These are phyloP conservation scores for Vigna unguiculata DNA, from an alignment of 306 rosid species.

Conservation along the genomic window DNA sequence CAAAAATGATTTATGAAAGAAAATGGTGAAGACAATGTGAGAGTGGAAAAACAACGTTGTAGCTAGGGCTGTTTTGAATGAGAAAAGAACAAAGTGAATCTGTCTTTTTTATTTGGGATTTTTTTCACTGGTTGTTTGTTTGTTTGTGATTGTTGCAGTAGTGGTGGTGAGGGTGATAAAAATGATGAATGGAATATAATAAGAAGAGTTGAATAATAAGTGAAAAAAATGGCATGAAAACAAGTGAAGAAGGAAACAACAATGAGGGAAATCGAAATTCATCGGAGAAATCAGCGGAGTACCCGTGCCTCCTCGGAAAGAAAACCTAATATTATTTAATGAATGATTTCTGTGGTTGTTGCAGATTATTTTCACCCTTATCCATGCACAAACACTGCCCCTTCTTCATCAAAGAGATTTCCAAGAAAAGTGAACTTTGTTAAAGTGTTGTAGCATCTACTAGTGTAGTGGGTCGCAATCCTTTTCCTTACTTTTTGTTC, in stretches of 20 bases:
- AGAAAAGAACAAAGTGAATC: constrained; percentile 42
- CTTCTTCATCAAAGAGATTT: constrained; percentile 52
- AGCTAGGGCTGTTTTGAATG: constrained; percentile 15
- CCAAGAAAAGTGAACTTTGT: constrained; percentile 74
- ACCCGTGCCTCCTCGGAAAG: constrained; percentile 91
- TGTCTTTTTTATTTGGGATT: background rate
- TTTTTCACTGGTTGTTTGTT: constrained; percentile 19
- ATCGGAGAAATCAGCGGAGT: constrained; percentile 96
- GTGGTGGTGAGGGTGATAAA: background rate
- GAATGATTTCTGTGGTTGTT: constrained; percentile 26
- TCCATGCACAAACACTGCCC: constrained; percentile 48
- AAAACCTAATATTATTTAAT: constrained; percentile 33
- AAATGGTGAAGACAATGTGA: background rate
- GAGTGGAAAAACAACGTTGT: constrained; percentile 16
- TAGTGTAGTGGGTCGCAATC: constrained; percentile 16
- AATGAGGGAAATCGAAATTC: constrained; percentile 36
- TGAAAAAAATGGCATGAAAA: constrained; percentile 45
- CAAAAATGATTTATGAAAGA: no score
- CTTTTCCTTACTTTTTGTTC: constrained; percentile 46
- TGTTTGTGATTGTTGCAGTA: constrained; percentile 3
- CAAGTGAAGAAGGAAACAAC: constrained; percentile 34
- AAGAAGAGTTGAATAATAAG: background rate
- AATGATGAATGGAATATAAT: background rate
- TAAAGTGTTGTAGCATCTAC: constrained; percentile 51
- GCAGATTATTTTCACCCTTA: constrained; percentile 48